Base-by-base conservation (phyloP, 306 rosid genomes). In the Prunus fruticosa region DNA sequence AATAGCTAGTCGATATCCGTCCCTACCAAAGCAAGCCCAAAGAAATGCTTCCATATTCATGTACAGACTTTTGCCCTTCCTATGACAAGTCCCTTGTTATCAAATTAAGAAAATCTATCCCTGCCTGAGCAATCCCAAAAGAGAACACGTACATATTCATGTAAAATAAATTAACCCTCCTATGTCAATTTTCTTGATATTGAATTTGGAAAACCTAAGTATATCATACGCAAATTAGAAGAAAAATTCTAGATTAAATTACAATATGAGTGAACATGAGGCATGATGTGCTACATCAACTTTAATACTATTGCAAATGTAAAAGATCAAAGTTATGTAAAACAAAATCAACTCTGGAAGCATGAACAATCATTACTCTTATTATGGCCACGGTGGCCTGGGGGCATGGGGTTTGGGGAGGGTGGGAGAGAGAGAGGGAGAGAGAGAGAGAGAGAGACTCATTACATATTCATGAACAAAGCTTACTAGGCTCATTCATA, bases 351-450 rank as follows among this genome's bases (percentile, higher is more conserved):
- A 56, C 20, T 56, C 11, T 22, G 12, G 3, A 67, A 46, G 10
- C 54, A 20, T 0, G 0, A 3, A 6, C 20, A 11, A 45, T 45
- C 20, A n/a, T 16, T 18, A 18, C 8, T 16, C 52, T 49, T 49
- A 49, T 49, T 49, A 13, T 38, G 43, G 43, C 43, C 43, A 38
- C 9, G 0, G 43, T 8, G 9, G 43, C 43, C 2, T 38, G 43
- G 43, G 8, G 43, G 43, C 38, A 34, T 34, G 41, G 41, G 41
- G 8, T 34, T 5, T 34, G 41, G 41, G 41, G 41, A 34, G 43
- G 0, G 5, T 30, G 5, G 6, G 43, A 0, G 43, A 0, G 9
- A 34, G 41, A 34, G 41, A 0, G 9, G 6, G 41, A 34, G 41
- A 32, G 41, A 47, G 18, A 14, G 15, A n/a, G n/a, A 30, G 25